A percentile compares a stretch with the other conserved stretches of the same genome.
Conservation (phyloP, 805 yeast species). For the Brettanomyces custersianus region DNA sequence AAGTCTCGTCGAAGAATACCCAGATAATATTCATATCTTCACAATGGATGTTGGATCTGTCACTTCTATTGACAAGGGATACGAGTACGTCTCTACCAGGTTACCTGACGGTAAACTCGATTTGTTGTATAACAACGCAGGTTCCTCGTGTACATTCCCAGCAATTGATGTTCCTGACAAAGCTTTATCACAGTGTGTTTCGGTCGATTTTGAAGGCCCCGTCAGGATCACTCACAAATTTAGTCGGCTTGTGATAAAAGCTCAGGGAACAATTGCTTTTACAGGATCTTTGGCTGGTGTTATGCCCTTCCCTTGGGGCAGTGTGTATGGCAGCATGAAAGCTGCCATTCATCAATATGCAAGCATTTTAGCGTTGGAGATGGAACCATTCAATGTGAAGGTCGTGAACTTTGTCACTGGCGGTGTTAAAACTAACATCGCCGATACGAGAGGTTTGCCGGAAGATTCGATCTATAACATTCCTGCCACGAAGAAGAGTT, state of each 20-base stretch:
- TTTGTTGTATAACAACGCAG: slow-evolving; percentile 62
- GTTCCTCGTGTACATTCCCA: slow-evolving; percentile 52
- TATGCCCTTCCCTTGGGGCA: slow-evolving; percentile 61
- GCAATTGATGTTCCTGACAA: slow-evolving; percentile 53
- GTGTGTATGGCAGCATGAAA: slow-evolving; percentile 58
- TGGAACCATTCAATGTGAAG: slow-evolving; percentile 63
- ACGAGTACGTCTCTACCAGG: slow-evolving; percentile 27
- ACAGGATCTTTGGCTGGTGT: slow-evolving; percentile 68
- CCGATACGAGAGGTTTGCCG: slow-evolving; percentile 55
- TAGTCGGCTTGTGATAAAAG: slow-evolving; percentile 32
- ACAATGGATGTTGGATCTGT: slow-evolving; percentile 49
- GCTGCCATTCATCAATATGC: slow-evolving; percentile 75
- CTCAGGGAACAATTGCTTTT: slow-evolving; percentile 61
- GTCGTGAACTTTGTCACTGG: slow-evolving; percentile 69
- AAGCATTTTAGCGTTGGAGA: slow-evolving; percentile 50
- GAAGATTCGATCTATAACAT: slow-evolving; percentile 41
- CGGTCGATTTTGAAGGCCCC: slow-evolving; percentile 66
- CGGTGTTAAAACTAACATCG: slow-evolving; percentile 64
- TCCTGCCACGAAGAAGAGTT: slow-evolving; percentile 41
- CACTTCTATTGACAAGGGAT: slow-evolving; percentile 38
- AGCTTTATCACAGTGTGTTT: slow-evolving; percentile 39
- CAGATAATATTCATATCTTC: slow-evolving; percentile 34
- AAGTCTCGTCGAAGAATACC: slow-evolving; percentile 30
- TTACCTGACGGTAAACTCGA: slow-evolving; percentile 32
- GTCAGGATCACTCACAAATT: slow-evolving; percentile 55